Evolutionary conservation across 352 stramenopile genomes (phyloP).

Genomic region (Phytophthora macrochlamydospora): DNA sequence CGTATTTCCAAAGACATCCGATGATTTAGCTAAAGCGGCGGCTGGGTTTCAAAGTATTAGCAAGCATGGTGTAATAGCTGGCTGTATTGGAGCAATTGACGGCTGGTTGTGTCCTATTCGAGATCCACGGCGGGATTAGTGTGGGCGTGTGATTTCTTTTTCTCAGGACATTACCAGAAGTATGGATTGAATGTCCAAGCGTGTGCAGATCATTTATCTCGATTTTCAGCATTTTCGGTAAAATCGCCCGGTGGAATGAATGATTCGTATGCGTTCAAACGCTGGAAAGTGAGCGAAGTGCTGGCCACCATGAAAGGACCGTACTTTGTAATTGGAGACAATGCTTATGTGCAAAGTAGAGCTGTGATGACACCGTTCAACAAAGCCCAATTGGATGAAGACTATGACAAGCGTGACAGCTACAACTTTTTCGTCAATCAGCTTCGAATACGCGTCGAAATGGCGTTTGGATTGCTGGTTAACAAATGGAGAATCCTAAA

Average conservation of each 20-base stretch:
- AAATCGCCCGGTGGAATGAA: neutral
- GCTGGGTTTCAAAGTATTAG: slow-evolving; percentile 1
- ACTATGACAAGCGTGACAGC: slow-evolving; percentile 6
- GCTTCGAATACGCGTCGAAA: slow-evolving; percentile 16
- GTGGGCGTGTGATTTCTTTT: slow-evolving; percentile 4
- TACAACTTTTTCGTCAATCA: slow-evolving; percentile 14
- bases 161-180: slow-evolving; percentile 16
- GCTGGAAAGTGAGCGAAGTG: neutral
- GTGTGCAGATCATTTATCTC: neutral
- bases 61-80: neutral
- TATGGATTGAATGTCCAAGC: slow-evolving; percentile 21
- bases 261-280: neutral
- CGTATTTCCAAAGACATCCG: neutral
- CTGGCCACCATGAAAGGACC: neutral
- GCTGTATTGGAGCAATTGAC: slow-evolving; percentile 20
- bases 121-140: neutral
- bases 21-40: neutral
- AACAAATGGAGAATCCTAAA: slow-evolving; percentile 26
- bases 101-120: slow-evolving; percentile 18
- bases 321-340: slow-evolving; percentile 17
- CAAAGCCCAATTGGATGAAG: slow-evolving; percentile 1
- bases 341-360: slow-evolving; percentile 6
- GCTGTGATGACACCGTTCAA: slow-evolving; percentile 15
- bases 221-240: slow-evolving; percentile 2
- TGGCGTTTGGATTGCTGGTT: slow-evolving; percentile 19